A percentile compares a stretch with the other conserved stretches of the same genome.
These are phyloP conservation scores for Thinopyrum elongatum DNA, from an alignment of 176 grass and related monocot genomes.

Conservation along the genomic window DNA sequence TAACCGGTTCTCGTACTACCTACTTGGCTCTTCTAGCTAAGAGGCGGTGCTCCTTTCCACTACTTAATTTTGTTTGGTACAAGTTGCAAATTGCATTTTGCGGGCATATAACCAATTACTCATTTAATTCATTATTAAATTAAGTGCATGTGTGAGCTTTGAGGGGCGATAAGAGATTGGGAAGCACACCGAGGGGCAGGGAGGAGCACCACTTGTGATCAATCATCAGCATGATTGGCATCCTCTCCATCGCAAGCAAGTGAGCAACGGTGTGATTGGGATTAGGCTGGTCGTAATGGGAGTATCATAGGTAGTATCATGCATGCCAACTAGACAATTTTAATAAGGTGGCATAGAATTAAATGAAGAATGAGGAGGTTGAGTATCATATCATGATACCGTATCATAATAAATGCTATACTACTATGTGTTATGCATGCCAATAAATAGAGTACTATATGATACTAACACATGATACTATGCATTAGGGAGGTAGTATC, in stretches of 20 bases:
- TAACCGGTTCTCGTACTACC: too few relatives aligned
- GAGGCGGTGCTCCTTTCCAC: neutral
- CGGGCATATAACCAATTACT: neutral
- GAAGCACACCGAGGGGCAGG: neutral
- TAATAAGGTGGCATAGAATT: too few relatives aligned
- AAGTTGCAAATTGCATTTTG: neutral
- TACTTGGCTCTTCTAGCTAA: neutral
- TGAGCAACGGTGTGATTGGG: neutral
- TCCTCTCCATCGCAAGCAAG: neutral
- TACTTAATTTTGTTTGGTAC: neutral
- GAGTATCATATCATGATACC: too few relatives aligned
- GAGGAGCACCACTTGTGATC: neutral
- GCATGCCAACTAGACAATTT: too few relatives aligned
- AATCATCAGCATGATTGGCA: slow-evolving; percentile 5
- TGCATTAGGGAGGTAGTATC: too few relatives aligned
- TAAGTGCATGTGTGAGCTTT: neutral
- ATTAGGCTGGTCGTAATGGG: neutral
- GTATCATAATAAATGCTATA: too few relatives aligned
- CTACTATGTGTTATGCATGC: too few relatives aligned
- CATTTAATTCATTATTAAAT: neutral
- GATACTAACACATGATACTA: too few relatives aligned
- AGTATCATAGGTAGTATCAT: too few relatives aligned
- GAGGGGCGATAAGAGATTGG: neutral
- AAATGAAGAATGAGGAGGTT: too few relatives aligned
- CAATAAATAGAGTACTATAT: too few relatives aligned